Percentiles rank a stretch among this genome's conserved stretches.
phyloP scores from a whole-genome alignment of 108 stramenopile genomes.

The Stephanodiscus triporus region DNA sequence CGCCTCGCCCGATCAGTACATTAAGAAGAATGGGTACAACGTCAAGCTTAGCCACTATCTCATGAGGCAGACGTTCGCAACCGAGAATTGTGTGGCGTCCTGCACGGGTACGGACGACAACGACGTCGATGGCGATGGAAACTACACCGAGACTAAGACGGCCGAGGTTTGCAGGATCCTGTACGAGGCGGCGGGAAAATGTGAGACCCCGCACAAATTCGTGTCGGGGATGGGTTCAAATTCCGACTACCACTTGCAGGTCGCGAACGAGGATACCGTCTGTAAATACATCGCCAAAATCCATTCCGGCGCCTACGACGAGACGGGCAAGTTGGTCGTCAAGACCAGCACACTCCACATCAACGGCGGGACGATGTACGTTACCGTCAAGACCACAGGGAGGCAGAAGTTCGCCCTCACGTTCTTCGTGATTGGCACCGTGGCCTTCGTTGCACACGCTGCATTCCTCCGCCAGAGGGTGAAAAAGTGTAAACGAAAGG shows the following conservation, averaged over 20 bases:
- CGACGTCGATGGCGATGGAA: constrained; percentile 19
- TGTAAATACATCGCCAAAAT: constrained; percentile 63
- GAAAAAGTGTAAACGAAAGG: not conserved
- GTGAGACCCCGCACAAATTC: constrained; percentile 77
- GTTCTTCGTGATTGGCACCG: constrained; percentile 77
- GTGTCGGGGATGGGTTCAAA: constrained; percentile 46
- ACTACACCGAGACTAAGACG: constrained; percentile 33
- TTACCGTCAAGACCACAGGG: constrained; percentile 49
- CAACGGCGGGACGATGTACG: constrained; percentile 30
- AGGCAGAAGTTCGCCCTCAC: constrained; percentile 86
- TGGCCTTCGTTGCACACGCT: constrained; percentile 74
- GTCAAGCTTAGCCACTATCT: constrained; percentile 83
- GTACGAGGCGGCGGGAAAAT: constrained; percentile 81
- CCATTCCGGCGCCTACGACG: constrained; percentile 42
- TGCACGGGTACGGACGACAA: constrained; percentile 48
- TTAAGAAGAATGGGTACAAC: constrained; percentile 58
- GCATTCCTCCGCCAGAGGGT: constrained; percentile 56
- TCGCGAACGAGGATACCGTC: constrained; percentile 67
- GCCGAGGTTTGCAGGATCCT: constrained; percentile 71
- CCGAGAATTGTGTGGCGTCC: constrained; percentile 57
- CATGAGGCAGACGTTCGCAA: constrained; percentile 75
- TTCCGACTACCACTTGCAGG: constrained; percentile 60
- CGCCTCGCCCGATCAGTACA: constrained; percentile 76
- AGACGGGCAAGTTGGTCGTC: constrained; percentile 44
- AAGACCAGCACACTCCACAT: not conserved